phyloP scores from a whole-genome alignment of 2,329 filamentous ascomycete species.

The Xylaria sp. region DNA sequence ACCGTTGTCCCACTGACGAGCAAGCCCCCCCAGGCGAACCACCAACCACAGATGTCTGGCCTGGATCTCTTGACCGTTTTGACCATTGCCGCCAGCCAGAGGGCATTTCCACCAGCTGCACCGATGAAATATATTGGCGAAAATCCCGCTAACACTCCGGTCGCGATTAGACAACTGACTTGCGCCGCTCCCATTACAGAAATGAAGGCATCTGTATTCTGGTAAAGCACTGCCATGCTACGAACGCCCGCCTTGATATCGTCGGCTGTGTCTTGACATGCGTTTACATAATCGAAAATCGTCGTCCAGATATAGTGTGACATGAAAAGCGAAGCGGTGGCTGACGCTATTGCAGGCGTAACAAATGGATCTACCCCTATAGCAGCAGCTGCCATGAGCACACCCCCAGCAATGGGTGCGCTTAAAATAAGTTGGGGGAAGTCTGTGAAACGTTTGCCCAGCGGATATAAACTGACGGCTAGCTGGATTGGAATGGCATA shows the following conservation, averaged over 20 bases:
- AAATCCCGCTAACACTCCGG: constrained; percentile 37
- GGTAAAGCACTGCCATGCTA: constrained; percentile 57
- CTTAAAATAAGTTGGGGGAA: constrained; percentile 64
- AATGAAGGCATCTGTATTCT: constrained; percentile 38
- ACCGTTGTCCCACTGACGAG: constrained; percentile 40
- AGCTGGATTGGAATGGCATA: constrained; percentile 52
- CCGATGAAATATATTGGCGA: constrained; percentile 37
- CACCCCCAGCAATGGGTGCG: constrained; percentile 61
- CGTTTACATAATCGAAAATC: constrained; percentile 63
- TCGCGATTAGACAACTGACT: constrained; percentile 35
- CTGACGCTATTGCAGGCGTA: constrained; percentile 44
- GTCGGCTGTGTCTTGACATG: constrained; percentile 63
- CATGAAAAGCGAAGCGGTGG: constrained; percentile 56
- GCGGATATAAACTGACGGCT: constrained; percentile 59
- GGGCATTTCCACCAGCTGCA: constrained; percentile 35
- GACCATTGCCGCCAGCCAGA: constrained; percentile 39
- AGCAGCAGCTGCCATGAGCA: constrained; percentile 60
- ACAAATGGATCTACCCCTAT: constrained; percentile 57
- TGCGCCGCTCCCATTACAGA: constrained; percentile 35
- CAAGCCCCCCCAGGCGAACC: constrained; percentile 43
- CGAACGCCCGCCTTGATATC: constrained; percentile 62
- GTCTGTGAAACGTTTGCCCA: constrained; percentile 63
- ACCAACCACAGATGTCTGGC: constrained; percentile 41
- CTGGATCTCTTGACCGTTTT: constrained; percentile 40
- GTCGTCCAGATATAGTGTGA: constrained; percentile 57